Conservation (phyloP, 2,329 filamentous ascomycete species). For the Aaosphaeria arxii region DNA sequence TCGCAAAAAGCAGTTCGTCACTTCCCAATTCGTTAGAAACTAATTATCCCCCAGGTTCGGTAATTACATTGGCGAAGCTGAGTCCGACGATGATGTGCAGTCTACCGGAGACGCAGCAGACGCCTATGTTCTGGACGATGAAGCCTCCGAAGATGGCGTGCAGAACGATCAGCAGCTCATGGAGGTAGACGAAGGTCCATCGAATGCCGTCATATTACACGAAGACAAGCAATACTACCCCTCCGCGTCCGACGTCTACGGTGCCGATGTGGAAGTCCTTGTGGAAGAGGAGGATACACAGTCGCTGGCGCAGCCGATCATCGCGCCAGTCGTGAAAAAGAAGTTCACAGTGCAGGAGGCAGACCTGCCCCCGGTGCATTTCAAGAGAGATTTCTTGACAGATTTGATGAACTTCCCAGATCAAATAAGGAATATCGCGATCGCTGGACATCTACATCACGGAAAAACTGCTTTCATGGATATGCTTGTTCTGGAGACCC, state of each 20-base stretch:
- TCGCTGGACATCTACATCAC: constrained; percentile 92
- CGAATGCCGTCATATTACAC: constrained; percentile 95
- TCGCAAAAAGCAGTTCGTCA: not conserved
- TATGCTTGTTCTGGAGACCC: constrained; percentile 94
- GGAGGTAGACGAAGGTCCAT: constrained; percentile 89
- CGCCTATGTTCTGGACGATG: constrained; percentile 74
- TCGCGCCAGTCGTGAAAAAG: constrained; percentile 88
- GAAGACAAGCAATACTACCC: constrained; percentile 99
- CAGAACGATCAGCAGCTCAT: constrained; percentile 78
- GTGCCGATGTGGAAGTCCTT: constrained; percentile 87
- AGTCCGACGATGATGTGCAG: constrained; percentile 83
- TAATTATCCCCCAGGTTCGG: constrained; percentile 66
- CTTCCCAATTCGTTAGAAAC: constrained; percentile 2
- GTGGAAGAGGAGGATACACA: constrained; percentile 98
- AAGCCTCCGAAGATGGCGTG: constrained; percentile 51
- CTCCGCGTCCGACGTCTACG: constrained; percentile 94
- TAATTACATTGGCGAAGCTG: constrained; percentile 95
- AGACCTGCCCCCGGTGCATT: constrained; percentile 84
- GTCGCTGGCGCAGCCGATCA: constrained; percentile 85
- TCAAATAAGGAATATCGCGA: constrained; percentile 86
- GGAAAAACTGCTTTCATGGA: constrained; percentile 99
- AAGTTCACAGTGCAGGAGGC: constrained; percentile 94
- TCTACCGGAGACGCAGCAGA: constrained; percentile 73
- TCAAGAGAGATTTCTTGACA: constrained; percentile 87
- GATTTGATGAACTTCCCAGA: constrained; percentile 96